phyloP scores from a whole-genome alignment of 768 basidiomycete species.

The Dacryopinax spathularia region DNA sequence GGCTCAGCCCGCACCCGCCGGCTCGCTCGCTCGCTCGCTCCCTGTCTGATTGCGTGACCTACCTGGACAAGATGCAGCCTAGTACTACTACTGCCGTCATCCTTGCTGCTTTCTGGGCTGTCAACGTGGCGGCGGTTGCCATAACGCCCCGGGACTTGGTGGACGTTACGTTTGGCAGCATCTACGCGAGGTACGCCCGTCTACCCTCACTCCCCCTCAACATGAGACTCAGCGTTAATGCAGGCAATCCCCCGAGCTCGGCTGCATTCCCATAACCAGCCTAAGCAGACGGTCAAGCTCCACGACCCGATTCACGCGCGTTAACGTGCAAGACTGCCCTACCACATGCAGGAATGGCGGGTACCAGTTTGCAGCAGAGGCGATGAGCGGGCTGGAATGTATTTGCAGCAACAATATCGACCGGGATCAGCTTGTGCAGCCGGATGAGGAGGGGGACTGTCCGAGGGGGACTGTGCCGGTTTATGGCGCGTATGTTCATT shows the following conservation, averaged over 20 bases:
- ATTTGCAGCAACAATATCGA: neutral
- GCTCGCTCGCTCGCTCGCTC: no score
- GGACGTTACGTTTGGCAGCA: neutral
- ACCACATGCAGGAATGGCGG: neutral
- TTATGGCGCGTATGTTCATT: neutral
- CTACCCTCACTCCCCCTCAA: neutral
- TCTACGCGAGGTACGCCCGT: neutral
- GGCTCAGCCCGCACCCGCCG: no score
- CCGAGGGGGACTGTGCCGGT: neutral
- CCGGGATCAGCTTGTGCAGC: neutral
- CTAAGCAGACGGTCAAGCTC: neutral
- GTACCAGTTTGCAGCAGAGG: neutral
- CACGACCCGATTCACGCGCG: neutral
- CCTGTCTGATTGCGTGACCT: no score
- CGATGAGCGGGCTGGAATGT: neutral
- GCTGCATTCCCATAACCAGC: neutral
- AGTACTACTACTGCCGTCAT: no score
- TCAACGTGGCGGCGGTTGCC: neutral
- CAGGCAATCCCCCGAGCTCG: neutral
- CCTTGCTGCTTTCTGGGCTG: neutral
- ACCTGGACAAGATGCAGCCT: no score
- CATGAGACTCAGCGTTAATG: neutral
- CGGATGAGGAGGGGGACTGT: neutral
- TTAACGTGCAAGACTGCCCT: neutral
- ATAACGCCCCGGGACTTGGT: neutral